Evolutionary conservation across 2,329 filamentous ascomycete genomes (phyloP).

Genomic region (Pestalotiopsis fici): DNA sequence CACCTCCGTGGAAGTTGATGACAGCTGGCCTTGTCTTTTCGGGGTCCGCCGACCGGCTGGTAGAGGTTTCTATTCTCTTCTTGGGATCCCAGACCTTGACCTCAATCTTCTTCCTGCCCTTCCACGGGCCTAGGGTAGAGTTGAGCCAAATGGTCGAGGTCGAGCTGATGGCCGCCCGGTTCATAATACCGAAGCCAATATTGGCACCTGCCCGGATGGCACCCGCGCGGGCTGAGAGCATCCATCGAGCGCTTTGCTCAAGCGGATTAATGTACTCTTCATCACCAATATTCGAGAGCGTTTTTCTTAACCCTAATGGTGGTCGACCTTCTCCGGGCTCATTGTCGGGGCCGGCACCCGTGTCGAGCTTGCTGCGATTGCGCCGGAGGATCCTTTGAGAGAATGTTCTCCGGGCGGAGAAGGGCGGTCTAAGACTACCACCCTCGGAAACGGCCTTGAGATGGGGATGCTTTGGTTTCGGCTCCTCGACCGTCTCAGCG

Average conservation of each 20-base stretch:
- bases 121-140: constrained; percentile 23
- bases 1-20: constrained; percentile 68
- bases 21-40: constrained; percentile 47
- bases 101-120: constrained; percentile 21
- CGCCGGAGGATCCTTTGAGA: constrained; percentile 3
- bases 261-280: constrained; percentile 14
- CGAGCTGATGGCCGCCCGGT: constrained; percentile 16
- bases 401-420: neutral
- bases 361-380: neutral
- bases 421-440: neutral
- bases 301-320: neutral
- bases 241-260: constrained; percentile 18
- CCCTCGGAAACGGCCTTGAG: neutral
- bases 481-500: neutral
- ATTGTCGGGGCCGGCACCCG: neutral
- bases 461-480: neutral
- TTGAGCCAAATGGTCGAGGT: constrained; percentile 25
- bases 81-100: constrained; percentile 29
- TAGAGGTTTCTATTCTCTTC: neutral
- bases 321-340: neutral
- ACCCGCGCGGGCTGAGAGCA: constrained; percentile 24
- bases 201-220: constrained; percentile 19
- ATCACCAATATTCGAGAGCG: neutral
- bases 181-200: constrained; percentile 22
- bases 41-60: neutral